Conservation (phyloP, 257 asterid species). For the Nyctanthes arbortristis region DNA sequence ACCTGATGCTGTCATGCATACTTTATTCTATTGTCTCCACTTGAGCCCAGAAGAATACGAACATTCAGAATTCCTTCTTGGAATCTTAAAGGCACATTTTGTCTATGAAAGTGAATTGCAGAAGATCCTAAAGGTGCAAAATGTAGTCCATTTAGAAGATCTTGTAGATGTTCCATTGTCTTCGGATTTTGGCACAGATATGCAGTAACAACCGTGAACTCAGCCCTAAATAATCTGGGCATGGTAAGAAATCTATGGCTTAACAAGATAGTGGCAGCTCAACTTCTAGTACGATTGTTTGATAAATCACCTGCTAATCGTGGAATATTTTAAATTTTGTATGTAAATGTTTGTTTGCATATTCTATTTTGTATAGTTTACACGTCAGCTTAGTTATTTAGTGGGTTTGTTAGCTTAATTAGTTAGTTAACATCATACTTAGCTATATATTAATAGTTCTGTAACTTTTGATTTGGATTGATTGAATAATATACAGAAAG, state of each 20-base stretch:
- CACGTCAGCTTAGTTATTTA: too few relatives aligned
- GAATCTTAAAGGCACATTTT: slow-evolving; percentile 53
- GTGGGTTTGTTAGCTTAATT: too few relatives aligned
- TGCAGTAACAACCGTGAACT: slow-evolving; percentile 37
- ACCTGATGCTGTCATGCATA: slow-evolving; percentile 81
- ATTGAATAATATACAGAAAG: too few relatives aligned
- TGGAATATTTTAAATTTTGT: too few relatives aligned
- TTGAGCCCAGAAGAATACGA: slow-evolving; percentile 54
- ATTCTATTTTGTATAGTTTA: too few relatives aligned
- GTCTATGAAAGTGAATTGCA: slow-evolving; percentile 61
- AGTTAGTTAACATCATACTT: too few relatives aligned
- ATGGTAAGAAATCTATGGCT: slow-evolving; percentile 42
- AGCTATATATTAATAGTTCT: too few relatives aligned
- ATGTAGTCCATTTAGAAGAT: slow-evolving; percentile 47
- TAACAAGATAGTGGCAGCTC: too few relatives aligned
- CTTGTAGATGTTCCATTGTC: slow-evolving; percentile 68
- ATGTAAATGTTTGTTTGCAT: too few relatives aligned
- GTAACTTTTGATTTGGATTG: too few relatives aligned
- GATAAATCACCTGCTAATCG: too few relatives aligned
- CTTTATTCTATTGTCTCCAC: slow-evolving; percentile 70
- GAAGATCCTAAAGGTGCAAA: slow-evolving; percentile 68
- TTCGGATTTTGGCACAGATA: slow-evolving; percentile 31
- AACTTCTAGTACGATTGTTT: too few relatives aligned
- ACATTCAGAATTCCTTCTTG: slow-evolving; percentile 29
- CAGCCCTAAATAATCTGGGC: slow-evolving; percentile 67